phyloP scores from a whole-genome alignment of 441 rosid genomes.

The Brassica balearica region DNA sequence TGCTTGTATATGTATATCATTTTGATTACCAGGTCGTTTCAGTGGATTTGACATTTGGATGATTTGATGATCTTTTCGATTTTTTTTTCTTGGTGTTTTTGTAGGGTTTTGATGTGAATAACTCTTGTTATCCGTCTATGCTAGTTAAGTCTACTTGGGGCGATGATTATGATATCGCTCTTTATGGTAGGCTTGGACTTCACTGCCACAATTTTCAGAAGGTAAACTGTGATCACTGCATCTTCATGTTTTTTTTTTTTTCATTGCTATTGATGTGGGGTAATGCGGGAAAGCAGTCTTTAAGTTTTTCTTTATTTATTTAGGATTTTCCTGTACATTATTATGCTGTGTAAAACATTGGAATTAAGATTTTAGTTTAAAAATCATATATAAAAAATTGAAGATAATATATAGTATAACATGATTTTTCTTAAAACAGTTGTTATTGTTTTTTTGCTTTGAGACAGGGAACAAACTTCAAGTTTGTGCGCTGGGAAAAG shows the following conservation, averaged over 20 bases:
- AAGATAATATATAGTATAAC: background rate
- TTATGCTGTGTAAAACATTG: slow-evolving; percentile 3
- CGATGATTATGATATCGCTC: background rate
- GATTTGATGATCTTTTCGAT: too few relatives aligned
- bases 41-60: too few relatives aligned
- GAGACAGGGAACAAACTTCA: slow-evolving; percentile 24
- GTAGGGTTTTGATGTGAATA: slow-evolving; percentile 6
- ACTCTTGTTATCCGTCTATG: background rate
- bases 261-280: too few relatives aligned
- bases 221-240: too few relatives aligned
- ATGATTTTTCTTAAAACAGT: background rate
- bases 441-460: background rate
- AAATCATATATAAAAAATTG: background rate
- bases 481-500: slow-evolving; percentile 35
- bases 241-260: too few relatives aligned
- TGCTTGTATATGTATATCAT: background rate
- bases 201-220: slow-evolving; percentile 20
- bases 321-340: background rate
- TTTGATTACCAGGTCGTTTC: background rate
- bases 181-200: slow-evolving; percentile 17
- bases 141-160: background rate
- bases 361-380: background rate
- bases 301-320: background rate
- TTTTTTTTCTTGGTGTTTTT: background rate
- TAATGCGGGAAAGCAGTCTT: too few relatives aligned